A percentile compares a stretch with the other conserved stretches of the same genome.
Evolutionary conservation across 164 flowering plant species (phyloP).

Genomic region (Protea cynaroides): DNA sequence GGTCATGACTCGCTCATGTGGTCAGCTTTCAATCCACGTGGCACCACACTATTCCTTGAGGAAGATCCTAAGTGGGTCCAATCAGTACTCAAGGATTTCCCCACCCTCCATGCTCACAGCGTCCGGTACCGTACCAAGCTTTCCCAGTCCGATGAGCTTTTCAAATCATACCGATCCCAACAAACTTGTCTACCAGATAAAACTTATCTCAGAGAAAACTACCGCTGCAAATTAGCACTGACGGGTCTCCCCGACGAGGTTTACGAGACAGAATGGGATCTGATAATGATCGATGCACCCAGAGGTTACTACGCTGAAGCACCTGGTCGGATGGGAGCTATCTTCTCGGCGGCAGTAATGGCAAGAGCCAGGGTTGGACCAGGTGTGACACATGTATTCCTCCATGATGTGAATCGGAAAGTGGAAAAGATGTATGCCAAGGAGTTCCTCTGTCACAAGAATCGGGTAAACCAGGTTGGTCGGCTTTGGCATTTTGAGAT

Average conservation of each 20-base stretch:
- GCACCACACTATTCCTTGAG: constrained; percentile 47
- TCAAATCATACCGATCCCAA: constrained; percentile 23
- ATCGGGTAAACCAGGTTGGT: constrained; percentile 43
- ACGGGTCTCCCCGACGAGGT: constrained; percentile 44
- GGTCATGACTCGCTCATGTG: constrained; percentile 46
- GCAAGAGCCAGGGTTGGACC: constrained; percentile 40
- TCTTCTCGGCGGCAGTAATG: constrained; percentile 72
- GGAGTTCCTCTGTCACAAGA: constrained; percentile 57
- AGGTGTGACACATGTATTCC: constrained; percentile 65
- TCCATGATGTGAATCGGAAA: constrained; percentile 68
- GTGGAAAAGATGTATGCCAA: constrained; percentile 58
- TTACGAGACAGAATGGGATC: constrained; percentile 70
- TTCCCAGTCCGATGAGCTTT: constrained; percentile 41
- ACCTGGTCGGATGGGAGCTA: constrained; percentile 82
- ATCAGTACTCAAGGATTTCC: constrained; percentile 36
- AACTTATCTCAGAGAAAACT: constrained; percentile 30
- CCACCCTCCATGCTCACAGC: constrained; percentile 39
- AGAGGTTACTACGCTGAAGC: constrained; percentile 54
- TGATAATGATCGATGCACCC: constrained; percentile 87
- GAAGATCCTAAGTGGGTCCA: constrained; percentile 69
- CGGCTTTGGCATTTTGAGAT: constrained; percentile 67
- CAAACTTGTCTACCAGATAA: constrained; percentile 28
- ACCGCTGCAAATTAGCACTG: constrained; percentile 45
- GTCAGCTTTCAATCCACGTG: constrained; percentile 33
- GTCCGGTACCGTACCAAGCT: constrained; percentile 54